Evolutionary conservation across 2,329 filamentous ascomycete species (phyloP), one percentile per base, ranked within the genome.

Genomic region (Chaetomiaceae sp.): DNA sequence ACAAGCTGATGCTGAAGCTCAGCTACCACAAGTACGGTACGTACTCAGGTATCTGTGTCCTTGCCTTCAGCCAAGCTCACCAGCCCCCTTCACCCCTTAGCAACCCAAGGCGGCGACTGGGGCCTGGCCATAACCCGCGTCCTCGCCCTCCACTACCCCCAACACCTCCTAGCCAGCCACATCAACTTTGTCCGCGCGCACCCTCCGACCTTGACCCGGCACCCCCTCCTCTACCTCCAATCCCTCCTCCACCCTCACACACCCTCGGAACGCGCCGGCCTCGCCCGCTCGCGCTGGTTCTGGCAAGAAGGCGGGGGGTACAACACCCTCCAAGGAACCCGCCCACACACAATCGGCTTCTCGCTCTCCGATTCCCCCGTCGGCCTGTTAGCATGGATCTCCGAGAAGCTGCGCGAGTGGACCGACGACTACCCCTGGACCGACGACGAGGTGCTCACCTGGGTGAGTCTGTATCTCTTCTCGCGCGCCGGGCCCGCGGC

Each of bases 71-170:
- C n/a, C n/a, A n/a, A n/a, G 5, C 12, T 6, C 38, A 14, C 38
- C 19, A 12, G 25, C 11, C 4, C 20, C 38, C 20, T 40, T 14
- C 14, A 17, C 17, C 14, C 15, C 23, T 8, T 27, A 42, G 39
- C 27, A 15, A 27, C 39, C 3, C 43, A 45, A 29, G 43, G 43
- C 43, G 43, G 43, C 19, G 43, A 45, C 43, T 45, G 43, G 43
- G 43, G 29, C 29, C 20, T 33, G 2, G 29, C 12, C 19, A 29
- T 45, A 4, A 45, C 43, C 19, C 43, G 43, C 12, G 15, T 45
- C n/a, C 25, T 45, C 1, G 29, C 23, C n/a, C 43, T 45, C n/a
- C 8, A 19, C 19, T 45, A 45, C 29, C 43, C 43, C 11, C 17
- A 15, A 6, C 29, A 34, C 43, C 9, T 29, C 43, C 19, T 45